These are phyloP conservation scores for Pseudohyphozyma bogoriensis DNA, from an alignment of 768 basidiomycete genomes.

Conservation along the genomic window DNA sequence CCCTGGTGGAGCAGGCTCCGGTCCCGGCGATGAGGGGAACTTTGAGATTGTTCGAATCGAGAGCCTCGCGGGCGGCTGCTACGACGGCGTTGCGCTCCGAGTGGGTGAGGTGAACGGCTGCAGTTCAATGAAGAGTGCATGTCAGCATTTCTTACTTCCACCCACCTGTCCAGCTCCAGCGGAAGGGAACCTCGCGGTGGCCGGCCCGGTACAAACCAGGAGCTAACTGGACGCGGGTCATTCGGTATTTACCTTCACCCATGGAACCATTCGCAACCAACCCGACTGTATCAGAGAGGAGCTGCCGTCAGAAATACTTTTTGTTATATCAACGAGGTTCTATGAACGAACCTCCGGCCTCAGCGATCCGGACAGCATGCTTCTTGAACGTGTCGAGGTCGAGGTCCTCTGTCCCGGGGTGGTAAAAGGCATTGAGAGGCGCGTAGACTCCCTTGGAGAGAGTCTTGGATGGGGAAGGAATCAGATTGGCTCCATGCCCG, in stretches of 20 bases:
- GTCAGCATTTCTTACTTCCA: too few relatives aligned
- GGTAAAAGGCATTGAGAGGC: slow-evolving; percentile 79
- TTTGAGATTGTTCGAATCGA: slow-evolving; percentile 62
- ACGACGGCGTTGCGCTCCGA: slow-evolving; percentile 55
- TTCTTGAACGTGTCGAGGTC: slow-evolving; percentile 37
- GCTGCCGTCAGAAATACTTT: background rate
- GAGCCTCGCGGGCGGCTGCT: slow-evolving; percentile 54
- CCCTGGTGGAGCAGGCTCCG: slow-evolving; percentile 66
- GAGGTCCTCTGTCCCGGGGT: slow-evolving; percentile 63
- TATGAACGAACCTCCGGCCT: slow-evolving; percentile 33
- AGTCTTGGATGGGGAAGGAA: slow-evolving; percentile 19
- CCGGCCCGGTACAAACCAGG: too few relatives aligned
- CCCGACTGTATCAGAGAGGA: slow-evolving; percentile 52
- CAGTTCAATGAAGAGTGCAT: too few relatives aligned
- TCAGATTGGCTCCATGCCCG: too few relatives aligned
- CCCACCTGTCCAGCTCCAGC: too few relatives aligned
- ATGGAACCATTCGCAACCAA: slow-evolving; percentile 70
- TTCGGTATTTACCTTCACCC: slow-evolving; percentile 59
- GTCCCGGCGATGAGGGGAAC: slow-evolving; percentile 71
- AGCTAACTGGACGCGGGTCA: too few relatives aligned
- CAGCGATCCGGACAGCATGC: slow-evolving; percentile 37
- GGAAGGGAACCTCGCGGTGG: too few relatives aligned
- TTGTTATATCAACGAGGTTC: too few relatives aligned
- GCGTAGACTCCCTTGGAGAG: slow-evolving; percentile 69
- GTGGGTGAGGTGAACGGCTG: slow-evolving; percentile 59